These are phyloP conservation scores for Citrus maxima DNA, from an alignment of 345 rosid genomes.

Conservation along the genomic window DNA sequence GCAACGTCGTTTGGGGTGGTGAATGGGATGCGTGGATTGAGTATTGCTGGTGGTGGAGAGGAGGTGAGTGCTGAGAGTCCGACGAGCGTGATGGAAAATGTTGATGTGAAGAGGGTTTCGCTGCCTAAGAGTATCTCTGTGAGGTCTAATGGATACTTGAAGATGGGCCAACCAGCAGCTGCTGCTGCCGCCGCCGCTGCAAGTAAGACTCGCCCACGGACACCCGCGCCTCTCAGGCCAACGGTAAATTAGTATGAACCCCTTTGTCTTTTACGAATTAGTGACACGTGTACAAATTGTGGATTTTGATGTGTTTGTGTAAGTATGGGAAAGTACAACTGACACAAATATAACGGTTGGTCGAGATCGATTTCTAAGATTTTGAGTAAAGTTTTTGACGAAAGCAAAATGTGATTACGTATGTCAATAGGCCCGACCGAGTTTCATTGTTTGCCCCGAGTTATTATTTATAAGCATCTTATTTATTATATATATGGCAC, in stretches of 20 bases:
- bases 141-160: conserved; percentile 48
- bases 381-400: not conserved
- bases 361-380: not conserved
- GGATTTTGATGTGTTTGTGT: too few relatives aligned
- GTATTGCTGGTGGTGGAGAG: conserved; percentile 16
- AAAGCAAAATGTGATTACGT: not conserved
- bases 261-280: not conserved
- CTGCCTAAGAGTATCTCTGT: conserved; percentile 56
- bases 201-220: conserved; percentile 26
- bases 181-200: not conserved
- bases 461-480: not conserved
- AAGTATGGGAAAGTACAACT: too few relatives aligned
- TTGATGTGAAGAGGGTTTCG: conserved; percentile 31
- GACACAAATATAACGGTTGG: not conserved
- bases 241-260: conserved; percentile 3
- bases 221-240: conserved; percentile 18
- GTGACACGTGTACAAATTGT: not conserved
- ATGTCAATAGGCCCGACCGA: not conserved
- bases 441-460: not conserved
- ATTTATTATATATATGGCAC: not conserved
- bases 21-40: conserved; percentile 26
- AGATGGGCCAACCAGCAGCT: conserved; percentile 17
- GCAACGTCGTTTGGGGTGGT: conserved; percentile 26
- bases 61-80: conserved; percentile 39
- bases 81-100: conserved; percentile 33